Percentiles rank a stretch among this genome's conserved stretches.
Evolutionary conservation across 2,329 filamentous ascomycete genomes (phyloP).

Genomic region (Hymenotorrendiella dingleyae): DNA sequence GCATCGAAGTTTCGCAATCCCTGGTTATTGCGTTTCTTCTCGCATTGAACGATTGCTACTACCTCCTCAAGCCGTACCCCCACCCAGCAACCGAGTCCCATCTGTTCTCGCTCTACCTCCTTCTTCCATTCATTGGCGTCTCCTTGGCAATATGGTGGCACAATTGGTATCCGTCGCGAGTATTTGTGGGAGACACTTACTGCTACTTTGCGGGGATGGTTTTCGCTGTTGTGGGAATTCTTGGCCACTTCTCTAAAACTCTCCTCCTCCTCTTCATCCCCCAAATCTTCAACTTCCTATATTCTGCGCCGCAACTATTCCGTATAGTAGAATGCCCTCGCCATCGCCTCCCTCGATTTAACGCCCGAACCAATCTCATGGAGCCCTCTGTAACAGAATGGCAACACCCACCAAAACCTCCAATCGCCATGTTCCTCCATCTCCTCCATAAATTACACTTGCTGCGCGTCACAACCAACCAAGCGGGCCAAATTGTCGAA

Average conservation of each 20-base stretch:
- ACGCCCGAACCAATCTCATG: constrained; percentile 74
- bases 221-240: constrained; percentile 92
- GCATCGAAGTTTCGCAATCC: constrained; percentile 92
- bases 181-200: constrained; percentile 98
- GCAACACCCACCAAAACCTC: constrained; percentile 61
- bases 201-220: constrained; percentile 99
- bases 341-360: constrained; percentile 86
- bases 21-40: constrained; percentile 82
- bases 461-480: constrained; percentile 60
- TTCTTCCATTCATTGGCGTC: constrained; percentile 90
- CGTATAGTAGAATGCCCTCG: constrained; percentile 85
- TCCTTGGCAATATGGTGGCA: constrained; percentile 80
- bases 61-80: constrained; percentile 75
- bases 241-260: constrained; percentile 98
- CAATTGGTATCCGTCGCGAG: constrained; percentile 92
- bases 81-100: constrained; percentile 95
- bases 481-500: constrained; percentile 65
- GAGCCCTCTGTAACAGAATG: constrained; percentile 82
- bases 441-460: constrained; percentile 64
- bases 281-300: constrained; percentile 94
- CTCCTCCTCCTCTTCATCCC: constrained; percentile 84
- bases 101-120: constrained; percentile 89
- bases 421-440: constrained; percentile 59
- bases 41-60: constrained; percentile 80
- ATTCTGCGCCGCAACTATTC: constrained; percentile 88